Evolutionary conservation across 2,329 filamentous ascomycete species (phyloP).

Genomic region (Macrophomina tecta): DNA sequence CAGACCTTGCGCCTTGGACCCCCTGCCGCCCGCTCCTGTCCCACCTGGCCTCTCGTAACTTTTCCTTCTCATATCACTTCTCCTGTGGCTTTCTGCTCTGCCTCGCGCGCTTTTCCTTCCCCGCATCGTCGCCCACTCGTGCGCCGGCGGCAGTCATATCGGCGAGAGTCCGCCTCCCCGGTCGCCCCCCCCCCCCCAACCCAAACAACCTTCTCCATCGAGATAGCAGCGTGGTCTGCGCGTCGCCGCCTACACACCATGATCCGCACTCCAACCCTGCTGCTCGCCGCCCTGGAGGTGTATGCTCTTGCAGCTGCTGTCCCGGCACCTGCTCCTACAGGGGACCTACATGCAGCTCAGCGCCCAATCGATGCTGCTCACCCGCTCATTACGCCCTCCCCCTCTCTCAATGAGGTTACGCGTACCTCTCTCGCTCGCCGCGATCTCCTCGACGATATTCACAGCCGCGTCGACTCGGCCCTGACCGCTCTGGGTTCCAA

Average conservation of each 20-base stretch:
- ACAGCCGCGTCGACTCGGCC: conserved; percentile 39
- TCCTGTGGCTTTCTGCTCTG: neutral
- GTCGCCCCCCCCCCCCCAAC: conserved; percentile 15
- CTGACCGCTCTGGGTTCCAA: conserved; percentile 42
- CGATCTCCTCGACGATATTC: conserved; percentile 42
- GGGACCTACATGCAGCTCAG: neutral
- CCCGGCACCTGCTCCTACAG: conserved; percentile 19
- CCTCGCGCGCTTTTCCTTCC: neutral
- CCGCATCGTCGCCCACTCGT: neutral
- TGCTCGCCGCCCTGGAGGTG: conserved; percentile 26
- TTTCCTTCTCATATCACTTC: neutral
- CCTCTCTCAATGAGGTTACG: conserved; percentile 19
- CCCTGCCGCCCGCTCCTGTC: neutral
- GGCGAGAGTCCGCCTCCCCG: neutral
- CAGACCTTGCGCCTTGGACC: no score
- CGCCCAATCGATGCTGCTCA: conserved; percentile 14
- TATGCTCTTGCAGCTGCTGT: conserved; percentile 25
- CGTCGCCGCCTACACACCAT: conserved; percentile 16
- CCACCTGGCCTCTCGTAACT: neutral
- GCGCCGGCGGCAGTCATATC: neutral
- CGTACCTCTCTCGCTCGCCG: conserved; percentile 34
- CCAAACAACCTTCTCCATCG: conserved; percentile 22
- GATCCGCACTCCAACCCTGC: conserved; percentile 26
- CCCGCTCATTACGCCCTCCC: conserved; percentile 25
- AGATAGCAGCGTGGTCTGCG: conserved; percentile 18